Evolutionary conservation across 768 basidiomycete species (phyloP).

Genomic region (Naematelia aurantialba): DNA sequence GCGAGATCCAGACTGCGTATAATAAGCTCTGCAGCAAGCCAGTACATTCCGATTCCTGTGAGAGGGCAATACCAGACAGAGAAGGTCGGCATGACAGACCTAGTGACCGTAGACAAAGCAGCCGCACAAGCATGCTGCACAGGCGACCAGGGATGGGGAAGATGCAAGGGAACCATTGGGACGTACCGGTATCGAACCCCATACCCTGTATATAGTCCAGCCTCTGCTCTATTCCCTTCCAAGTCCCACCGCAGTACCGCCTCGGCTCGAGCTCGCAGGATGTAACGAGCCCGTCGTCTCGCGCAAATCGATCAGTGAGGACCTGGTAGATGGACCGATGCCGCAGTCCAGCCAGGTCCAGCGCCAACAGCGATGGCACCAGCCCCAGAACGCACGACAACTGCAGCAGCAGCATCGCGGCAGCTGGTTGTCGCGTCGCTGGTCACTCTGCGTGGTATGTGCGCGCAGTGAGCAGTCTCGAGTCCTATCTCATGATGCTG

Average conservation of each 20-base stretch:
- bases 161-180: too few relatives aligned
- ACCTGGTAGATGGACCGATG: constrained; percentile 44
- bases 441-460: too few relatives aligned
- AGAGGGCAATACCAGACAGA: too few relatives aligned
- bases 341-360: constrained; percentile 28
- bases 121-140: too few relatives aligned
- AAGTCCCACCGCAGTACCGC: constrained; percentile 48
- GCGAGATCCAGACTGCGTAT: constrained; percentile 51
- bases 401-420: not conserved
- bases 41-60: not conserved
- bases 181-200: constrained; percentile 50
- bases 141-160: too few relatives aligned
- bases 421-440: too few relatives aligned
- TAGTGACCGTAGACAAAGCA: too few relatives aligned
- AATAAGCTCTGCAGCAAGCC: too few relatives aligned
- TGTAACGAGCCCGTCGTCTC: constrained; percentile 18
- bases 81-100: too few relatives aligned
- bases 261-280: constrained; percentile 27
- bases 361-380: not conserved
- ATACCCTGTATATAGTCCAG: constrained; percentile 51
- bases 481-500: too few relatives aligned
- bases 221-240: constrained; percentile 44
- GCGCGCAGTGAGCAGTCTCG: too few relatives aligned
- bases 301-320: constrained; percentile 50
- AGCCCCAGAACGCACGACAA: not conserved